Conservation (phyloP, 768 basidiomycete genomes). For the Crassisporium funariophilum region DNA sequence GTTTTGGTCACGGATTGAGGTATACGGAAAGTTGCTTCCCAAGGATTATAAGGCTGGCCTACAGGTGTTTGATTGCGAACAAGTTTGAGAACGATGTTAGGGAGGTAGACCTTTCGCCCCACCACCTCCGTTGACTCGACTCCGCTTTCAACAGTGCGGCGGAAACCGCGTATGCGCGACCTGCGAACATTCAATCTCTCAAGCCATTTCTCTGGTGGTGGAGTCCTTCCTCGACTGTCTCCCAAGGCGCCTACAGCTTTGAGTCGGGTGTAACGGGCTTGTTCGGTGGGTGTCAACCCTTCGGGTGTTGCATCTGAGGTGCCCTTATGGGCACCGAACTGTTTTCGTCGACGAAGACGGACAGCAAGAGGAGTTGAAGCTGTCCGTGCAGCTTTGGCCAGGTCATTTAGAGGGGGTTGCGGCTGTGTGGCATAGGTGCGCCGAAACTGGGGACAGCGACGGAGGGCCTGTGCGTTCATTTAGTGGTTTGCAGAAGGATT, state of each 20-base stretch:
- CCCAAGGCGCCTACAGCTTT: constrained; percentile 54
- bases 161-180: constrained; percentile 68
- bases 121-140: constrained; percentile 58
- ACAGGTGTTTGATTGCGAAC: constrained; percentile 79
- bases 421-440: constrained; percentile 44
- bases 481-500: constrained; percentile 3
- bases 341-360: constrained; percentile 64
- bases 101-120: constrained; percentile 85
- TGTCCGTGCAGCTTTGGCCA: constrained; percentile 58
- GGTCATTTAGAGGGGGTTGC: constrained; percentile 38
- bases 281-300: constrained; percentile 69
- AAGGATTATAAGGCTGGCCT: constrained; percentile 88
- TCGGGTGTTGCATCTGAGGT: constrained; percentile 49
- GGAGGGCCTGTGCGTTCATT: constrained; percentile 35
- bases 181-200: constrained; percentile 56
- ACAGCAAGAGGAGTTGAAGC: constrained; percentile 76
- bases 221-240: constrained; percentile 31
- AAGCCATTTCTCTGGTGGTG: constrained; percentile 63
- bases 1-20: constrained; percentile 91
- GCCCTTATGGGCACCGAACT: constrained; percentile 38
- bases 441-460: constrained; percentile 29
- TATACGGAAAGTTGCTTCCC: constrained; percentile 92
- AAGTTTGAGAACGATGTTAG: constrained; percentile 81
- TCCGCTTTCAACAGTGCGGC: constrained; percentile 40
- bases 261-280: constrained; percentile 60